Percentiles rank a stretch among this genome's conserved stretches.
Evolutionary conservation across 192 early-diverging fungal species (phyloP).

Genomic region (Backusella circina): DNA sequence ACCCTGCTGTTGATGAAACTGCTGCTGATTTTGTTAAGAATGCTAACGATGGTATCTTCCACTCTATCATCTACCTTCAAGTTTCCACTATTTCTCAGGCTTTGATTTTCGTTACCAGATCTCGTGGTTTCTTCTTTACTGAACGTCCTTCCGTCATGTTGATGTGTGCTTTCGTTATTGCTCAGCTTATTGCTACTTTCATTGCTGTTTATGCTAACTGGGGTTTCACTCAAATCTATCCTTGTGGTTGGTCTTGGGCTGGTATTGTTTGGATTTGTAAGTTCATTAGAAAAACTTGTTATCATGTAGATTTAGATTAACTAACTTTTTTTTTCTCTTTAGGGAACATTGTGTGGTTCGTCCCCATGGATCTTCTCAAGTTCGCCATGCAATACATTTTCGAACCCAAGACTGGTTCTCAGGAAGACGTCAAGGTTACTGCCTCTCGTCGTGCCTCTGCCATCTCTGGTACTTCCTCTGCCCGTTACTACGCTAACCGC

Average conservation of each 20-base stretch:
- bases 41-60: conserved; percentile 57
- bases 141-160: conserved; percentile 71
- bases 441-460: conserved; percentile 21
- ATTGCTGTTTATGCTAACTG: conserved; percentile 85
- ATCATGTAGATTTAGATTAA: too few relatives aligned
- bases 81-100: conserved; percentile 76
- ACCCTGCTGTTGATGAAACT: background rate
- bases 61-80: conserved; percentile 80
- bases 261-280: conserved; percentile 74
- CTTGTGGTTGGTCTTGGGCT: conserved; percentile 75
- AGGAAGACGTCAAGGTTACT: conserved; percentile 14
- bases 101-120: conserved; percentile 75
- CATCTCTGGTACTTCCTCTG: conserved; percentile 31
- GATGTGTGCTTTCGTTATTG: conserved; percentile 61
- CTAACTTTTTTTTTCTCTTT: too few relatives aligned
- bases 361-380: conserved; percentile 77
- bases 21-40: conserved; percentile 27
- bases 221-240: conserved; percentile 69
- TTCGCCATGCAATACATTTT: conserved; percentile 60
- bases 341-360: conserved; percentile 79
- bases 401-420: conserved; percentile 44
- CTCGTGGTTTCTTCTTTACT: conserved; percentile 71
- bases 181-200: conserved; percentile 71
- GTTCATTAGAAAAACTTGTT: too few relatives aligned
- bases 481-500: conserved; percentile 37